Evolutionary conservation across 1,139 yeast species (phyloP), one percentile per base, ranked within the genome.

Genomic region (Blastobotrys persicus): DNA sequence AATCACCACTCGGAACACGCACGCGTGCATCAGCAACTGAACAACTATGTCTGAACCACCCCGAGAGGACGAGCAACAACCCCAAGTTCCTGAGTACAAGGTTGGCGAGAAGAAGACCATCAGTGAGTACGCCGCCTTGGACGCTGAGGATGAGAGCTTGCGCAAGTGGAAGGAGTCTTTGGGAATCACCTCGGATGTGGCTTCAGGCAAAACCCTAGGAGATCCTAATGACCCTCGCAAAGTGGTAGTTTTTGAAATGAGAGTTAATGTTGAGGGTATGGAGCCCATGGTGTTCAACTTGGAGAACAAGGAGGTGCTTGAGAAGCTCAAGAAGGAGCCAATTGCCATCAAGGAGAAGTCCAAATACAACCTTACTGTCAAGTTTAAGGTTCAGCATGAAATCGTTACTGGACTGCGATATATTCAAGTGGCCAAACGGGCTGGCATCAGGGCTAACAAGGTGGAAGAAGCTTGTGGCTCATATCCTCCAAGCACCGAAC

Each of bases 131-230:
- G 80, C 86, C 54, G 78, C 59, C 20, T 53, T 89, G 59, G 98
- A 89, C 65, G 94, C 94, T 5, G 88, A 88, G 59, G 98, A 89
- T 65, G 96, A 88, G 68, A 85, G 95, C 39, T 75, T 91, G 58
- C 88, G 86, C 56, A 88, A 87, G 67, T 91, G 98, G 98, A 91
- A 91, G 70, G 88, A 84, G 51, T 85, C 95, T 1, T 74, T 91
- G 38, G 98, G 98, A 0, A 74, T 89, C 54, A 65, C 81, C 34
- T 16, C 16, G 28, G 70, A 72, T 53, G 65, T 76, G 3, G 28
- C 28, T 9, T 75, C 80, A 4, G 73, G 74, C 54, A 45, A 49
- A 18, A 47, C 57, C 23, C 58, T 65, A 28, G 68, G 66, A 4
- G 77, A 68, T 42, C 78, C 88, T 2, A 85, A 83, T 23, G 96